Evolutionary conservation across 2,329 filamentous ascomycete species (phyloP).

Genomic region (Aspergillus sp.): DNA sequence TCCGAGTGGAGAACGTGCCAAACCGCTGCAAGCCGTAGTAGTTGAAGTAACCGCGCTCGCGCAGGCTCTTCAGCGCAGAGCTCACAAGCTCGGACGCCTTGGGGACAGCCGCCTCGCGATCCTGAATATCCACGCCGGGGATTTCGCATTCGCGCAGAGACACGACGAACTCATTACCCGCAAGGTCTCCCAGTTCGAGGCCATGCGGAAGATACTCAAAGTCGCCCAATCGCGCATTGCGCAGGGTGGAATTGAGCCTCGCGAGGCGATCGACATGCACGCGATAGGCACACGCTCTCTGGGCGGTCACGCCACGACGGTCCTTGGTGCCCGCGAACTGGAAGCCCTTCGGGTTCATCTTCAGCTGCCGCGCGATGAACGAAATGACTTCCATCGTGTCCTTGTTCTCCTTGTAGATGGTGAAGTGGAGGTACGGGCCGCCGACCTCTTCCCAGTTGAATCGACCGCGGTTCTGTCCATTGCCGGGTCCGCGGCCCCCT

Average conservation of each 20-base stretch:
- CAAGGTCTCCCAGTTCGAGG: constrained; percentile 77
- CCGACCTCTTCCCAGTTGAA: constrained; percentile 63
- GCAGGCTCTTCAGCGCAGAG: constrained; percentile 64
- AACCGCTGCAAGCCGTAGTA: constrained; percentile 98
- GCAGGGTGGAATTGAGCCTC: constrained; percentile 58
- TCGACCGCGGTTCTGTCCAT: constrained; percentile 39
- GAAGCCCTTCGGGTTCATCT: constrained; percentile 65
- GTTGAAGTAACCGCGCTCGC: constrained; percentile 82
- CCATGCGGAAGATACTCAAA: constrained; percentile 72
- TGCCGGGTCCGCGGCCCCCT: constrained; percentile 24
- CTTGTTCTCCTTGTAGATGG: constrained; percentile 93
- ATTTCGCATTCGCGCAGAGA: constrained; percentile 82
- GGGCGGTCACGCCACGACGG: constrained; percentile 78
- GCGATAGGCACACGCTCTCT: constrained; percentile 69
- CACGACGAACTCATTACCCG: constrained; percentile 90
- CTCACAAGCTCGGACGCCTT: constrained; percentile 46
- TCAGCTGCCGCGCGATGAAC: constrained; percentile 71
- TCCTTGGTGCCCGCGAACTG: constrained; percentile 90
- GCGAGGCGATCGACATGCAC: constrained; percentile 63
- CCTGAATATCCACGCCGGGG: constrained; percentile 37
- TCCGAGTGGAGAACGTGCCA: constrained; percentile 81
- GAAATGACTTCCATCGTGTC: constrained; percentile 90
- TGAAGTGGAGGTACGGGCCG: constrained; percentile 86
- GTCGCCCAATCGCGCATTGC: constrained; percentile 68
- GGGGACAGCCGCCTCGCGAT: constrained; percentile 47